A percentile compares a stretch with the other conserved stretches of the same genome.
phyloP scores from a whole-genome alignment of 1,139 yeast genomes.

The Yamadazyma triangularis region DNA sequence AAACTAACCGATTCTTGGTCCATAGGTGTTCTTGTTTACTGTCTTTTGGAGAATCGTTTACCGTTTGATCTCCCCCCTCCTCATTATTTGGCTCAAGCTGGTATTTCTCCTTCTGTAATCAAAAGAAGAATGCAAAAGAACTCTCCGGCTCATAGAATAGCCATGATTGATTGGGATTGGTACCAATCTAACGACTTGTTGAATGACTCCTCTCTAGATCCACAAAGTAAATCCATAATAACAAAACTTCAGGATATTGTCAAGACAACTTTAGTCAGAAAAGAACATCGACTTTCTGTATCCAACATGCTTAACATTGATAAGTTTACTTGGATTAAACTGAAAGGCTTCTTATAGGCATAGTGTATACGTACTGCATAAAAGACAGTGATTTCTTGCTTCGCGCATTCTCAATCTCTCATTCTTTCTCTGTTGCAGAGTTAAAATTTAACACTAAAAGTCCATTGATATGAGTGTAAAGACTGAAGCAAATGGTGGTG shows the following conservation, averaged over 20 bases:
- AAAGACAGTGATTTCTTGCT: too few species aligned
- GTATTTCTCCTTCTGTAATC: slow-evolving; percentile 42
- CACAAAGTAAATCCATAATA: slow-evolving; percentile 20
- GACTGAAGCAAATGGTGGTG: too few species aligned
- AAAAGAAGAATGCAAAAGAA: slow-evolving; percentile 50
- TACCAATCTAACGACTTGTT: slow-evolving; percentile 21
- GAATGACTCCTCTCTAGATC: slow-evolving; percentile 11
- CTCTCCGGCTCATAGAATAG: slow-evolving; percentile 82
- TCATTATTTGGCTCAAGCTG: slow-evolving; percentile 26
- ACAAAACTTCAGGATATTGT: slow-evolving; percentile 25
- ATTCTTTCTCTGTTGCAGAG: too few species aligned
- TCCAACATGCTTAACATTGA: background rate
- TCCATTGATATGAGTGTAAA: too few species aligned
- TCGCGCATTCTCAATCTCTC: too few species aligned
- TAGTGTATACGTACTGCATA: too few species aligned
- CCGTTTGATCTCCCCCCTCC: slow-evolving; percentile 74
- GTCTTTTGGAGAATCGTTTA: slow-evolving; percentile 74
- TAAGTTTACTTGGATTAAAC: background rate
- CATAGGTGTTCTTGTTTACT: slow-evolving; percentile 81
- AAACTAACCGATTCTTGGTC: slow-evolving; percentile 92
- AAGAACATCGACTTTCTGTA: slow-evolving; percentile 26
- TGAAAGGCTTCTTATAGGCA: too few species aligned
- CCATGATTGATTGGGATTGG: slow-evolving; percentile 94
- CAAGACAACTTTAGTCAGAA: slow-evolving; percentile 34
- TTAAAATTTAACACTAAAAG: too few species aligned